These are phyloP conservation scores for Rickenella mellea DNA, from an alignment of 768 basidiomycete species.

Conservation along the genomic window DNA sequence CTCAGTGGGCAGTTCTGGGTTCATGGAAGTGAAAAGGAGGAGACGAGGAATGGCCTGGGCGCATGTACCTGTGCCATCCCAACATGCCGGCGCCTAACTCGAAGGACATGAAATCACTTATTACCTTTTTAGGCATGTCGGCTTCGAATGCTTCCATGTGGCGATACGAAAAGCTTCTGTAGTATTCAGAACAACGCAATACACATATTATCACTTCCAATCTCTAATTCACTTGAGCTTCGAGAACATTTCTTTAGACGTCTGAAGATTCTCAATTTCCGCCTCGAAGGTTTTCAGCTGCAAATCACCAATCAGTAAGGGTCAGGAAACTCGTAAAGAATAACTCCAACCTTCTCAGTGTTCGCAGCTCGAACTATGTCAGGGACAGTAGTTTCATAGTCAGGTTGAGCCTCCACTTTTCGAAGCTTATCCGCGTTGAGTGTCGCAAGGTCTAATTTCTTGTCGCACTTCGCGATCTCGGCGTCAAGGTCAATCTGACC, in stretches of 20 bases:
- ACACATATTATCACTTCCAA: neutral
- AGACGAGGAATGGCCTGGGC: no score
- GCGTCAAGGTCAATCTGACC: slow-evolving; percentile 83
- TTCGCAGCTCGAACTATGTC: slow-evolving; percentile 64
- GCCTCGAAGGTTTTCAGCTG: slow-evolving; percentile 72
- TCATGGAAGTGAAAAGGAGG: no score
- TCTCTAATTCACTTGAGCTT: slow-evolving; percentile 39
- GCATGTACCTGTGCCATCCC: no score
- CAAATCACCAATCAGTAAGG: slow-evolving; percentile 1
- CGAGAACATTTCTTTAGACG: slow-evolving; percentile 68
- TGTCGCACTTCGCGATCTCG: slow-evolving; percentile 84
- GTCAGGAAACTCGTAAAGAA: slow-evolving; percentile 3
- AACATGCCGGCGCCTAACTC: no score
- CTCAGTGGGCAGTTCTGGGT: no score
- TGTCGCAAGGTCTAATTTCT: slow-evolving; percentile 71
- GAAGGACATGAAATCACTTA: no score
- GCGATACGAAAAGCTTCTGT: no score
- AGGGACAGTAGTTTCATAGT: slow-evolving; percentile 77
- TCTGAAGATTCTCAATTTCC: slow-evolving; percentile 65
- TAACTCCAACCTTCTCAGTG: slow-evolving; percentile 66
- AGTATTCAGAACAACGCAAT: neutral
- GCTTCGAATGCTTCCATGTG: no score
- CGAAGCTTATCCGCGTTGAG: slow-evolving; percentile 66
- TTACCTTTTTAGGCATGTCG: no score
- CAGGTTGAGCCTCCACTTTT: slow-evolving; percentile 62